Evolutionary conservation across 1,284 basidiomycete genomes (phyloP).

Genomic region (Bondarzewia mesenterica): DNA sequence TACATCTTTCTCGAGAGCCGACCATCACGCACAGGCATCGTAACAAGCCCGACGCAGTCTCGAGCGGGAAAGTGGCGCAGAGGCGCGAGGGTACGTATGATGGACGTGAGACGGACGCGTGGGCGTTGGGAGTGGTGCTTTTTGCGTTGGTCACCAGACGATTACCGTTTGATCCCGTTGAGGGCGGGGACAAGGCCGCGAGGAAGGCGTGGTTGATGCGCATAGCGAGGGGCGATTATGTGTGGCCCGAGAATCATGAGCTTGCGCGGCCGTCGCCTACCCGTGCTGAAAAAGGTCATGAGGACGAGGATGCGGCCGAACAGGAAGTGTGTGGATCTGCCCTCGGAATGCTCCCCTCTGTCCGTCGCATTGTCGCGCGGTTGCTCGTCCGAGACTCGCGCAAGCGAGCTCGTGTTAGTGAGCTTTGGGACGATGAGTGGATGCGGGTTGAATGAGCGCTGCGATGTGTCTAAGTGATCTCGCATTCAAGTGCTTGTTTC

Average conservation of each 20-base stretch:
- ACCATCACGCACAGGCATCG: background rate
- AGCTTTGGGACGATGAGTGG: constrained; percentile 27
- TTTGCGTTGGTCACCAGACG: constrained; percentile 66
- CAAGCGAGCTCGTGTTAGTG: constrained; percentile 47
- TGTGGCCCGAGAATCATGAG: constrained; percentile 44
- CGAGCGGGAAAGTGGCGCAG: background rate
- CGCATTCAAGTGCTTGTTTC: too few relatives aligned
- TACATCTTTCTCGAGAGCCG: constrained; percentile 10
- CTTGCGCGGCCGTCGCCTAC: constrained; percentile 15
- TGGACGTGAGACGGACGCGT: constrained; percentile 81
- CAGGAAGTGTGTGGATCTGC: background rate
- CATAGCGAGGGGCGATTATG: constrained; percentile 73
- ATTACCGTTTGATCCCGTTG: constrained; percentile 42
- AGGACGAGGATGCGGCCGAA: constrained; percentile 10
- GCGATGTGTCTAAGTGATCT: too few relatives aligned
- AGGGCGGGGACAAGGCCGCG: constrained; percentile 20
- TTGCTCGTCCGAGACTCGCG: constrained; percentile 65
- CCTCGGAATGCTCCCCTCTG: constrained; percentile 39
- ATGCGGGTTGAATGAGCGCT: too few relatives aligned
- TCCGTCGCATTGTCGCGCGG: constrained; percentile 46
- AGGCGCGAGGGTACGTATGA: constrained; percentile 60
- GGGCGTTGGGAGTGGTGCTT: constrained; percentile 83
- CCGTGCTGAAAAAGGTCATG: background rate
- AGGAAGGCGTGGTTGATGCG: constrained; percentile 55
- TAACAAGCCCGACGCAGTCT: background rate